Base-by-base conservation (phyloP, 176 grass and related monocot species). In the Elaeis guineensis region DNA sequence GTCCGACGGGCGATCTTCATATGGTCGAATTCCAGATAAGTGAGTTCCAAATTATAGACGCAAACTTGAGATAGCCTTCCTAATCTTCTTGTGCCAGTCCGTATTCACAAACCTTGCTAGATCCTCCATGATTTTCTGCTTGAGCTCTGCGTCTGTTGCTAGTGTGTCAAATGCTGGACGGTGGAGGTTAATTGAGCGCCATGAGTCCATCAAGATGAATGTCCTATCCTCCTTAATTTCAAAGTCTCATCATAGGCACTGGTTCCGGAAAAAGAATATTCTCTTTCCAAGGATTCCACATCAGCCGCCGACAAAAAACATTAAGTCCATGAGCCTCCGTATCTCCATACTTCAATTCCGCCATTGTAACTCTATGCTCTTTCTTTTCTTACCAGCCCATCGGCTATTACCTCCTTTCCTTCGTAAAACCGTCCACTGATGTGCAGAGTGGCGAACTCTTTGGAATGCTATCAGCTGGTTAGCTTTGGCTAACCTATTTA, bases 51-150 rank as follows among this genome's bases (percentile, higher is more conserved):
- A 71, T 95, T 86, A 50, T 95, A 90, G 54, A 90, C 78, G 55
- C 86, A 39, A 90, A 95, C 83, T 85, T 90, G 75, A 95, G 87
- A 64, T 87, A 77, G 86, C 86, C 75, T 87, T 90, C 20, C 90
- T 86, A 6, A 87, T 87, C 71, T 58, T 81, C 67, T 69, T 90
- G 68, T 95, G 90, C 55, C 90, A 95, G 20, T 84, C 86, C 61
- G 80, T 74, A 60, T 71, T 79, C 28, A 84, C 71, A 44, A 90
- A 95, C 77, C 77, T 84, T 51, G 77, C 59, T 16, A 90, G 86
- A 22, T 95, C 90, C 5, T 86, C 86, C 71, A 85, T 86, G 49
- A 95, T 60, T 2, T 66, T 29, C 52, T 72, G 54, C 74, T 95
- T 95, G 50, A 75, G 57, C 55, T 82, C 39, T 21, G 25, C 58